These are phyloP conservation scores for Acrodontium crateriforme DNA, from an alignment of 2,329 filamentous ascomycete genomes.

Conservation along the genomic window DNA sequence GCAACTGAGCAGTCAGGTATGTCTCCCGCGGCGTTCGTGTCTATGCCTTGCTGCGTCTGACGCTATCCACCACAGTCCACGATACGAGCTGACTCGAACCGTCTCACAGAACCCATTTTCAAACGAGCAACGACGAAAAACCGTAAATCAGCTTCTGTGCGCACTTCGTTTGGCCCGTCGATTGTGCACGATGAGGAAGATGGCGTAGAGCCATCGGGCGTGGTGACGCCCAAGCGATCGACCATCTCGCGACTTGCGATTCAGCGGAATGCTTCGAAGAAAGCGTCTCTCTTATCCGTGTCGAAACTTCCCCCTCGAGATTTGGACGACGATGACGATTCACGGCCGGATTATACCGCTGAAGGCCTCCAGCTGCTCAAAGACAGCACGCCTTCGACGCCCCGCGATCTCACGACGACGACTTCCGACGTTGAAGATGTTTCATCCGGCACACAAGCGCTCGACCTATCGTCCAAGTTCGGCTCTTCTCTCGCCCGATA, in stretches of 20 bases:
- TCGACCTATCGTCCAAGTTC: constrained; percentile 41
- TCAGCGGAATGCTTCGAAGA: constrained; percentile 52
- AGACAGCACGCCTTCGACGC: constrained; percentile 71
- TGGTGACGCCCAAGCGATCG: constrained; percentile 49
- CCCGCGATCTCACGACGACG: constrained; percentile 41
- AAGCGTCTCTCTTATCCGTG: constrained; percentile 33
- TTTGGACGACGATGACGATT: constrained; percentile 45
- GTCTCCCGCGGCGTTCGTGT: too few relatives aligned
- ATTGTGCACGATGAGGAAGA: constrained; percentile 41
- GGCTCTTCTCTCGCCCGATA: constrained; percentile 34
- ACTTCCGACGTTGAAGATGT: constrained; percentile 26
- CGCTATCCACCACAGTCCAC: constrained; percentile 10
- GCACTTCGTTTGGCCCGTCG: constrained; percentile 61
- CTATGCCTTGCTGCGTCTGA: too few relatives aligned
- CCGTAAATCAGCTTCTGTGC: constrained; percentile 60
- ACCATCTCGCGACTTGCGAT: constrained; percentile 49
- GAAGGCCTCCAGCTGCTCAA: constrained; percentile 78
- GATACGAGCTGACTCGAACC: constrained; percentile 27
- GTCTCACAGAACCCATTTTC: constrained; percentile 33
- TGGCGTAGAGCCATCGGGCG: constrained; percentile 36
- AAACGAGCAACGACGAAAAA: constrained; percentile 39
- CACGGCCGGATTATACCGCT: constrained; percentile 68
- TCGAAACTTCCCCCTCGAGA: constrained; percentile 34
- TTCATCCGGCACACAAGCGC: constrained; percentile 28
- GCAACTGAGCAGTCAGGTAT: constrained; percentile 13